These are phyloP conservation scores for Colletotrichum sp. DNA, from an alignment of 2,329 filamentous ascomycete species.

Conservation along the genomic window DNA sequence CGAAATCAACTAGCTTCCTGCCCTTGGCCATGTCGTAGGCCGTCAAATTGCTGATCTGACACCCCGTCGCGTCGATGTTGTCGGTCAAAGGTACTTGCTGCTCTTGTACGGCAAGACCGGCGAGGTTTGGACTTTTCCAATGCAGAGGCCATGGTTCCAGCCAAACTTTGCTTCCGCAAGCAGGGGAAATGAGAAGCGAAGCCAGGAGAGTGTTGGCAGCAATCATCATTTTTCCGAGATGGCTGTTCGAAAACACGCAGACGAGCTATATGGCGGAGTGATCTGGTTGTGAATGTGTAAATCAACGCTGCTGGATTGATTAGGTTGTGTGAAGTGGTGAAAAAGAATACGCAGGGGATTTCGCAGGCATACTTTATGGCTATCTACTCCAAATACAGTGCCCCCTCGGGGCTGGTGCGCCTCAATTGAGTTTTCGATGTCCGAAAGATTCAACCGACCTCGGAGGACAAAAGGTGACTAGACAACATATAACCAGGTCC, in stretches of 20 bases:
- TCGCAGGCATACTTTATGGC: not conserved
- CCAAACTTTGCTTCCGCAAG: not conserved
- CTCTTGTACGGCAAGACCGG: not conserved
- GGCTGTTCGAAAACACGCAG: not conserved
- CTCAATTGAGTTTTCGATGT: not conserved
- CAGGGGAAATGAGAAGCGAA: not conserved
- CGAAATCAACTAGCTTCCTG: slow-evolving; percentile 11
- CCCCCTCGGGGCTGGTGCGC: not conserved
- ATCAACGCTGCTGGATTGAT: not conserved
- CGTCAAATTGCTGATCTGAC: slow-evolving; percentile 3
- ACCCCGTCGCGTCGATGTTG: not conserved
- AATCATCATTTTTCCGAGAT: not conserved
- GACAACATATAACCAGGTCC: not conserved
- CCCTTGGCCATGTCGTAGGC: slow-evolving; percentile 6
- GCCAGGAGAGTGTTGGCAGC: not conserved
- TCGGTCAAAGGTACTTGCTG: not conserved
- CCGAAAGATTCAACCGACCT: not conserved
- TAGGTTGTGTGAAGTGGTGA: not conserved
- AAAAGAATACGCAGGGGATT: rapidly evolving
- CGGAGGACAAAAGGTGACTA: not conserved
- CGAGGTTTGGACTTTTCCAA: not conserved
- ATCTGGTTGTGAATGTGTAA: not conserved
- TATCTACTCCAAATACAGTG: not conserved
- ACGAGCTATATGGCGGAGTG: rapidly evolving
- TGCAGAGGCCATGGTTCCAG: not conserved